Evolutionary conservation across 345 rosid species (phyloP), one percentile per base, ranked within the genome.

Genomic region (Pelargonium nanum): DNA sequence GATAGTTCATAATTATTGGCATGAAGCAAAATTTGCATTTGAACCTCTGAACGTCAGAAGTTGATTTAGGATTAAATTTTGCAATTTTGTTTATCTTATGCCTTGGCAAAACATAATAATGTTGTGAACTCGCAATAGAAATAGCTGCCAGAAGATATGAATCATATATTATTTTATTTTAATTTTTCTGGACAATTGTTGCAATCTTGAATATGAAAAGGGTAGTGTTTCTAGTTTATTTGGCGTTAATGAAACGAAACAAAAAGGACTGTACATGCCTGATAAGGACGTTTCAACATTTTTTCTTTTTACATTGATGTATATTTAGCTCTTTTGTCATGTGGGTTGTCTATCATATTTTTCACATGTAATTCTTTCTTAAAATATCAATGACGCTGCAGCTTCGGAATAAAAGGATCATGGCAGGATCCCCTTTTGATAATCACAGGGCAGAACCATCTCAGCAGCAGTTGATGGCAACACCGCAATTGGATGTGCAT

Each of bases 351-450:
- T 12, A 57, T 12, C 32, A 57, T 28, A 58, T 44, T 72, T 55
- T 30, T 57, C n/a, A 50, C 51, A 57, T 51, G 58, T 1, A 60
- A 0, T 34, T 32, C 23, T 22, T 19, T 24, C 55, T 55, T 5
- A 10, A 30, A 20, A 21, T 8, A 58, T 53, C 23, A 23, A 26
- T 32, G 40, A 23, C 55, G 54, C 21, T 80, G 82, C 82, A 93
- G 96, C 79, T 85, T 34, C 74, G 80, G 70, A 80, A 79, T 76
- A 83, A 84, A 67, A 79, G 94, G 77, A 40, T 80, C 71, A 64
- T 83, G 74, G 76, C 69, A 54, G 99, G 91, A 67, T 75, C 81
- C 51, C 53, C 62, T 32, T 78, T 84, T 68, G 86, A 81, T 68
- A 71, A 30, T 22, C 80, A 78, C 67, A 82, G 84, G 69, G 78